Base-by-base conservation (phyloP, 148 eudicot species). In the Nepenthes gracilis region DNA sequence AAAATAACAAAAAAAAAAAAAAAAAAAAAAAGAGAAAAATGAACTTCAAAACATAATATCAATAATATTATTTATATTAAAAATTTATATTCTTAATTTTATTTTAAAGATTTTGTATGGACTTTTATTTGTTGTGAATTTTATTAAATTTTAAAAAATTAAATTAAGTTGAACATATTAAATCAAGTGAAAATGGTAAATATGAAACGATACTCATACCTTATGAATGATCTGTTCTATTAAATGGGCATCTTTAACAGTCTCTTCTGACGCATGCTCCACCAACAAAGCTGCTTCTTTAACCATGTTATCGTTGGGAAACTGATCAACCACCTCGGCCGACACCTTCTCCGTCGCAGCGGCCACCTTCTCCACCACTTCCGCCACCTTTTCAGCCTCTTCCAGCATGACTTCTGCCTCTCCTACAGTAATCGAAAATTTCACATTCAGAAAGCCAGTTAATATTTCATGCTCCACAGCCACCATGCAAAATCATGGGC, bases 321-420 rank as follows among this genome's bases (percentile, higher is more conserved):
- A 73, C 10, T 67, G 55, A 37, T 76, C 77, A 3, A 83, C 90
- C 55, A 83, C 77, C 14, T 74, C 81, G 13, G 72, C 81, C 11
- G 86, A 69, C 35, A 79, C 68, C 64, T 76, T 78, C 67, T 91
- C 97, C 33, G 82, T 65, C 64, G 70, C 74, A 4, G 65, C 69
- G 0, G 95, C 92, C 59, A 83, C 87, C 66, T 81, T 85, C 23
- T 85, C 95, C 58, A 90, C 85, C 68, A 75, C 76, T 69, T 85
- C 89, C 7, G 84, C 92, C 65, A 36, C 87, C 43, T 69, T 71
- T 60, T 87, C 95, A 2, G 64, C 87, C 59, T 83, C 97, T 61
- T 79, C 71, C 36, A 82, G 69, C 9, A 75, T 80, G 60, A 61
- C 57, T 61, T 79, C 89, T 34, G 81, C 86, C 72, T 85, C 74